Percentiles rank a stretch among this genome's conserved stretches.
These are phyloP conservation scores for Colletotrichum euphorbiae DNA, from an alignment of 2,329 filamentous ascomycete species.

Conservation along the genomic window DNA sequence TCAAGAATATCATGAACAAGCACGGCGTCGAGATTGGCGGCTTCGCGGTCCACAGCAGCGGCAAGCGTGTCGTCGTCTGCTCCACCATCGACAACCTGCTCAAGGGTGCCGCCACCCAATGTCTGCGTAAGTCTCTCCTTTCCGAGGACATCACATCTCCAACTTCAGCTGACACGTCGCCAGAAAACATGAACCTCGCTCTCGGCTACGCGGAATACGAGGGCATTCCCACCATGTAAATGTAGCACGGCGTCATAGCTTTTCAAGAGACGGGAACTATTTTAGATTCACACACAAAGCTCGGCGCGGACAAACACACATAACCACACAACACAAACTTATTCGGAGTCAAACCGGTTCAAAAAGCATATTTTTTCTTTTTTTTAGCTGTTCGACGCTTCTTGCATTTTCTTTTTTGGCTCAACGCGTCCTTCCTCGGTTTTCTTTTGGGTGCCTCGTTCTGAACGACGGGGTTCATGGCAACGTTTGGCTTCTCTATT, in stretches of 20 bases:
- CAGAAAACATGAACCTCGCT: conserved; percentile 94
- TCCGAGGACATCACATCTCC: background rate
- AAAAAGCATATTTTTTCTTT: conserved; percentile 33
- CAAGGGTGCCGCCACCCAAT: conserved; percentile 94
- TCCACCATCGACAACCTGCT: conserved; percentile 93
- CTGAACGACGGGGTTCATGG: conserved; percentile 4
- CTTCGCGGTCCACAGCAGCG: conserved; percentile 90
- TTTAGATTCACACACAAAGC: conserved; percentile 32
- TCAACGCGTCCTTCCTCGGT: background rate
- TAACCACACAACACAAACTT: conserved; percentile 26
- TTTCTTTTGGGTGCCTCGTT: conserved; percentile 1
- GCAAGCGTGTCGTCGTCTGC: conserved; percentile 93
- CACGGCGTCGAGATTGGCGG: conserved; percentile 95
- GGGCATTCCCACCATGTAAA: conserved; percentile 75
- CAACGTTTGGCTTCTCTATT: background rate
- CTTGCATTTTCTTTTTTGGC: background rate
- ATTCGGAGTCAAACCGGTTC: conserved; percentile 37
- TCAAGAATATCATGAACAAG: conserved; percentile 85
- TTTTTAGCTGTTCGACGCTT: conserved; percentile 11
- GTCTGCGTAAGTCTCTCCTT: conserved; percentile 75
- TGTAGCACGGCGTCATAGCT: background rate
- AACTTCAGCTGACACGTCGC: background rate
- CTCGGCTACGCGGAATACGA: conserved; percentile 90
- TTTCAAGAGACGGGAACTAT: conserved; percentile 8
- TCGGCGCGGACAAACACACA: conserved; percentile 27